Conservation (phyloP, 176 grass and related monocot species). For the Phoenix dactylifera region DNA sequence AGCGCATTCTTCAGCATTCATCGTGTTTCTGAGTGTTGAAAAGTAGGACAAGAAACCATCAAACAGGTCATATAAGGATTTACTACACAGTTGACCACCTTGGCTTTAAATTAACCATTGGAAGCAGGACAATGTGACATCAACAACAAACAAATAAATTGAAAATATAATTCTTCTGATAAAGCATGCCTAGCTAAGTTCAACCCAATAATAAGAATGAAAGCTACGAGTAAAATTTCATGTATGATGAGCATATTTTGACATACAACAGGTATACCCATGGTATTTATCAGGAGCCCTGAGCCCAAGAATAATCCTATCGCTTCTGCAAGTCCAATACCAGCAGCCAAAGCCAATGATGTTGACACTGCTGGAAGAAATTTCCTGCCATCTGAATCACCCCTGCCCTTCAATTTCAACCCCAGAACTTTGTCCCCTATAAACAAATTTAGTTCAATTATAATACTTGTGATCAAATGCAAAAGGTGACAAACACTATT, state of each 20-base stretch:
- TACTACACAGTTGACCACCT: too few species aligned
- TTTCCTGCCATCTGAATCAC: constrained; percentile 27
- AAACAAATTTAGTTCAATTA: constrained; percentile 19
- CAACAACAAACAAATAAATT: too few species aligned
- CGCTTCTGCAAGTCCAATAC: constrained; percentile 59
- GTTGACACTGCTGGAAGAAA: constrained; percentile 78
- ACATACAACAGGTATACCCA: constrained; percentile 86
- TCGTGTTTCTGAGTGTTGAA: too few species aligned
- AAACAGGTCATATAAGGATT: too few species aligned
- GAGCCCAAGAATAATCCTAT: constrained; percentile 48
- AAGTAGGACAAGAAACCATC: too few species aligned
- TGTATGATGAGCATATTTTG: constrained; percentile 10
- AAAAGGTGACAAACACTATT: not conserved
- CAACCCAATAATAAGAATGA: not conserved
- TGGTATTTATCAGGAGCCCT: constrained; percentile 48
- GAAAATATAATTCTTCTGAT: too few species aligned
- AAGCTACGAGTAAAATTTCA: too few species aligned
- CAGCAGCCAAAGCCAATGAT: constrained; percentile 67
- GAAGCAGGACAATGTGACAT: too few species aligned
- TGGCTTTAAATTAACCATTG: too few species aligned
- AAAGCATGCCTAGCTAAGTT: not conserved
- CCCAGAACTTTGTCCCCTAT: constrained; percentile 23
- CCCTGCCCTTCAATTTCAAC: not conserved
- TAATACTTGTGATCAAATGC: not conserved
- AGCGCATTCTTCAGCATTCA: too few species aligned